These are phyloP conservation scores for Nothomitra cinnamomea DNA, from an alignment of 2,329 filamentous ascomycete genomes.

Conservation along the genomic window DNA sequence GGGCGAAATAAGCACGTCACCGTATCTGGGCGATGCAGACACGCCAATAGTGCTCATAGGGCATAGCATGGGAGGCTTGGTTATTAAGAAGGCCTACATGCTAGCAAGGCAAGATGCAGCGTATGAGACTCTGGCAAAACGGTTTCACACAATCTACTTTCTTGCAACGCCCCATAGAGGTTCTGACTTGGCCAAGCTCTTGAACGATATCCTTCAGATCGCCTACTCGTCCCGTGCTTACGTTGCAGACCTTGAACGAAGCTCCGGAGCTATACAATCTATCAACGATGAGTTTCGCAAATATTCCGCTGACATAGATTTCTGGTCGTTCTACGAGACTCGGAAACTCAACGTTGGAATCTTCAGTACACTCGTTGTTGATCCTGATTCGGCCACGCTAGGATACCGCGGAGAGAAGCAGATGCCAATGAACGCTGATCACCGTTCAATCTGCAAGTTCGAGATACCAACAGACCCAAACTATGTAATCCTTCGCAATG, in stretches of 20 bases:
- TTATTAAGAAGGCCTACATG: slow-evolving; percentile 20
- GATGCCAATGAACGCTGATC: slow-evolving; percentile 16
- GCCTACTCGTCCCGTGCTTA: slow-evolving; percentile 10
- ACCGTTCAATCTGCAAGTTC: slow-evolving; percentile 19
- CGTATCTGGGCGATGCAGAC: slow-evolving; percentile 4
- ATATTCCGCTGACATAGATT: slow-evolving; percentile 14
- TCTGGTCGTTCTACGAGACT: slow-evolving; percentile 23
- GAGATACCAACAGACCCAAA: slow-evolving; percentile 12
- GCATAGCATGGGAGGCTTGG: slow-evolving; percentile 22
- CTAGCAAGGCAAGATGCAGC: slow-evolving; percentile 12
- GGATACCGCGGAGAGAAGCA: slow-evolving; percentile 14
- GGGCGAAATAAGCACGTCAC: slow-evolving; percentile 14
- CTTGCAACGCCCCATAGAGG: slow-evolving; percentile 20
- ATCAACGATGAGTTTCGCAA: slow-evolving; percentile 23
- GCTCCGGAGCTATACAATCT: slow-evolving; percentile 11
- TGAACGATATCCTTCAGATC: slow-evolving; percentile 15
- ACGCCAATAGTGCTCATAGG: slow-evolving; percentile 18
- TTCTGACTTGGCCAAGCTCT: slow-evolving; percentile 14
- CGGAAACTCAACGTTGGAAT: slow-evolving; percentile 13
- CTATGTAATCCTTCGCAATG: slow-evolving; percentile 14
- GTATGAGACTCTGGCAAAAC: slow-evolving; percentile 9
- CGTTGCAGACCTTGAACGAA: slow-evolving; percentile 11
- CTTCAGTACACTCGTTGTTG: slow-evolving; percentile 16
- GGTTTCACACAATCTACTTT: slow-evolving; percentile 17
- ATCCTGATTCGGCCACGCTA: slow-evolving; percentile 16